Conservation (phyloP, 345 rosid species). For the Arabidopsis suecica region DNA sequence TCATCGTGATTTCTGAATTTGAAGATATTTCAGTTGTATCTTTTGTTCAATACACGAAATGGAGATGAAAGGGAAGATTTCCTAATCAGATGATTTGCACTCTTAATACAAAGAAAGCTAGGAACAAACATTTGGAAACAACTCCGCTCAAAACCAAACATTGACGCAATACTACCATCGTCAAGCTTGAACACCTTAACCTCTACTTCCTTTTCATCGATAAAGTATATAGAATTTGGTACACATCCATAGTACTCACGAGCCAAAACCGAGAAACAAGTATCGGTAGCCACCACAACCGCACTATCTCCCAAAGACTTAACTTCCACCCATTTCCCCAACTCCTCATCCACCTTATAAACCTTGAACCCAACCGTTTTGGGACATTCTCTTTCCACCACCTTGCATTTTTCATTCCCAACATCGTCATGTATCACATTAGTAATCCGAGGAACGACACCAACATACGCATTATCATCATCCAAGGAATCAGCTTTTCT, state of each 20-base stretch:
- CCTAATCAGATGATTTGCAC: background rate
- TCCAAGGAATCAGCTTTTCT: background rate
- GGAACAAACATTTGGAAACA: slow-evolving; percentile 23
- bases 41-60: background rate
- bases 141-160: background rate
- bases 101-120: slow-evolving; percentile 1
- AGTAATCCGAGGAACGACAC: no score
- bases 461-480: no score
- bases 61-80: background rate
- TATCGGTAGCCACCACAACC: slow-evolving; percentile 40
- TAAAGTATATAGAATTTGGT: slow-evolving; percentile 26
- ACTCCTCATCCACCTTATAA: slow-evolving; percentile 45
- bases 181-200: background rate
- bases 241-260: slow-evolving; percentile 20
- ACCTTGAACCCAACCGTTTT: slow-evolving; percentile 29
- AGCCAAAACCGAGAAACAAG: slow-evolving; percentile 40
- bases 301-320: slow-evolving; percentile 27
- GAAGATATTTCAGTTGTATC: background rate
- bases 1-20: background rate
- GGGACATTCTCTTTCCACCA: background rate
- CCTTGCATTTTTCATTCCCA: background rate
- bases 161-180: background rate
- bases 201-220: background rate
- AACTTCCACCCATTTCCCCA: slow-evolving; percentile 43
- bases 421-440: background rate